Conservation (phyloP, 2,329 filamentous ascomycete species). For the Sporothrix curviconia region DNA sequence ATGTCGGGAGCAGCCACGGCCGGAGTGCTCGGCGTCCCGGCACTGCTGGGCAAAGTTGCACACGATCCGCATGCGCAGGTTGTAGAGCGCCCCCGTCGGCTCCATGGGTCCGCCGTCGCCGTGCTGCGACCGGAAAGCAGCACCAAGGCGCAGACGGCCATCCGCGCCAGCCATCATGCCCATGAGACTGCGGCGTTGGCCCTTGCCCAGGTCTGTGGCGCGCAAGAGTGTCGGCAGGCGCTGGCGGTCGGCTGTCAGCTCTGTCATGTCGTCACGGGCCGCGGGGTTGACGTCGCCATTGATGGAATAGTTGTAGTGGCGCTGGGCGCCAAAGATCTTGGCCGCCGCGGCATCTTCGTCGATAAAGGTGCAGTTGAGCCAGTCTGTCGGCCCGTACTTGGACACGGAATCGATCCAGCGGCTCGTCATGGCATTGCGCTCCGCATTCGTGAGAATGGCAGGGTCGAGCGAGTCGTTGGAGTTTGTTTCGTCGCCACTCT, state of each 20-base stretch:
- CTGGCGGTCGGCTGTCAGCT: background rate
- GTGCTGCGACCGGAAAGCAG: background rate
- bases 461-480: background rate
- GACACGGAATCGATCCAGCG: background rate
- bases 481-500: too few species aligned
- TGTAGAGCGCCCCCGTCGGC: conserved; percentile 13
- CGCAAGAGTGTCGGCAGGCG: background rate
- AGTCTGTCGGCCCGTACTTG: background rate
- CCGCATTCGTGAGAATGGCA: background rate
- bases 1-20: background rate
- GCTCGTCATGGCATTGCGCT: background rate
- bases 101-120: background rate
- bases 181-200: background rate
- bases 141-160: background rate
- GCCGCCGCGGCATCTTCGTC: too few species aligned
- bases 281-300: too few species aligned
- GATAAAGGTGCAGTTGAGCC: too few species aligned
- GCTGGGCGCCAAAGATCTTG: background rate
- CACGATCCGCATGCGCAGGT: conserved; percentile 15
- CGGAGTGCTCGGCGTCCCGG: conserved; percentile 1
- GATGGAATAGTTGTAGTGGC: too few species aligned
- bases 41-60: conserved; percentile 15
- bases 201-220: background rate
- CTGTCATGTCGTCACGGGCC: background rate
- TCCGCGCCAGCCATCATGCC: background rate